Percentiles rank a stretch among this genome's conserved stretches.
phyloP scores from a whole-genome alignment of 2,329 filamentous ascomycete species.

The Microdochium paspali region DNA sequence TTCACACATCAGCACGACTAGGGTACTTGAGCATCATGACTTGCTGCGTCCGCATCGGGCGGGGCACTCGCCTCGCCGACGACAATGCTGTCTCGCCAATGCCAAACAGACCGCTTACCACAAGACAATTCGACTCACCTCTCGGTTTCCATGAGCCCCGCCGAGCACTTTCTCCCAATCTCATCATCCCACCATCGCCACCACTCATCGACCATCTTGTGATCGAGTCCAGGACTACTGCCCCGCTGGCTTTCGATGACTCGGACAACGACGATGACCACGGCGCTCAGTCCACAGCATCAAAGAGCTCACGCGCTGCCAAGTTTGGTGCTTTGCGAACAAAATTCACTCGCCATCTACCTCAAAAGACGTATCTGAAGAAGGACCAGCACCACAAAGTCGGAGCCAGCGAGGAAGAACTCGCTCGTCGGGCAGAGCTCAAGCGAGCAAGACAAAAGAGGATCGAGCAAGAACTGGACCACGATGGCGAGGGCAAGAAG shows the following conservation, averaged over 20 bases:
- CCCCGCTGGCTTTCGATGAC: neutral
- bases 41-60: neutral
- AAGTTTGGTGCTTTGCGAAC: neutral
- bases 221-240: neutral
- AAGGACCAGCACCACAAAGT: neutral
- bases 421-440: neutral
- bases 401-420: neutral
- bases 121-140: neutral
- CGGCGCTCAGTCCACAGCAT: neutral
- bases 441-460: neutral
- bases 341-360: neutral
- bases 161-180: neutral
- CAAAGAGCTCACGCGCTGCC: neutral
- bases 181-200: neutral
- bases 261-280: neutral
- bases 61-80: neutral
- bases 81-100: neutral
- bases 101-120: neutral
- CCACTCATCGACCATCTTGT: neutral
- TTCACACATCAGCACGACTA: no score
- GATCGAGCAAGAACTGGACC: neutral
- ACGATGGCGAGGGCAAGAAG: neutral
- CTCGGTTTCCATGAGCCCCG: no score
- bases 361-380: neutral
- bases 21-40: neutral